phyloP scores from a whole-genome alignment of 352 stramenopile genomes.

The Pseudoperonospora humuli region DNA sequence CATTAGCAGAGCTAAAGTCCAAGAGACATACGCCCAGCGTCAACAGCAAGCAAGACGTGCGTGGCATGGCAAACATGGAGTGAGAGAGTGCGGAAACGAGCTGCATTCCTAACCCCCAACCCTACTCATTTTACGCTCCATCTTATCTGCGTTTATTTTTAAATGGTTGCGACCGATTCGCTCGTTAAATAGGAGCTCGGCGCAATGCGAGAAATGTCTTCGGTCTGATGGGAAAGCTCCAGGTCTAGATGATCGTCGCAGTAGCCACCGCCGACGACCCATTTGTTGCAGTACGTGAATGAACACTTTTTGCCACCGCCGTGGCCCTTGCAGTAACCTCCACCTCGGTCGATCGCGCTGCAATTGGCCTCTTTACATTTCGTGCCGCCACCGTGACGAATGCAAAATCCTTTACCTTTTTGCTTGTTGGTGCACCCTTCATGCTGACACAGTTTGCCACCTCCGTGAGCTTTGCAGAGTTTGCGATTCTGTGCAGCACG shows the following conservation, averaged over 20 bases:
- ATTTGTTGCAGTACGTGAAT: slow-evolving; percentile 63
- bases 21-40: slow-evolving; percentile 6
- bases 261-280: slow-evolving; percentile 71
- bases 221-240: slow-evolving; percentile 41
- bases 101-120: too few species aligned
- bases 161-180: slow-evolving; percentile 54
- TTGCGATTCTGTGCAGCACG: slow-evolving; percentile 74
- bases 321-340: slow-evolving; percentile 80
- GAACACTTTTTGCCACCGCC: slow-evolving; percentile 76
- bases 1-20: not conserved
- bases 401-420: slow-evolving; percentile 78
- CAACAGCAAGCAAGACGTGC: slow-evolving; percentile 6
- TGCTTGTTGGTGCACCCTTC: slow-evolving; percentile 81
- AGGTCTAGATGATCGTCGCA: slow-evolving; percentile 61
- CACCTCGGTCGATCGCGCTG: slow-evolving; percentile 58
- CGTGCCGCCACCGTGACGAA: slow-evolving; percentile 72
- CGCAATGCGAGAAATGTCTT: slow-evolving; percentile 52
- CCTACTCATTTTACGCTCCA: too few species aligned
- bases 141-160: slow-evolving; percentile 4
- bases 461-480: slow-evolving; percentile 77
- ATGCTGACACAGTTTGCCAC: slow-evolving; percentile 55
- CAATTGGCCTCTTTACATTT: slow-evolving; percentile 67
- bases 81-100: too few species aligned
- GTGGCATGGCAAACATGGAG: slow-evolving; percentile 14
- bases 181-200: slow-evolving; percentile 64